Evolutionary conservation across 2,329 filamentous ascomycete genomes (phyloP).

Genomic region (Aphanocladium album): DNA sequence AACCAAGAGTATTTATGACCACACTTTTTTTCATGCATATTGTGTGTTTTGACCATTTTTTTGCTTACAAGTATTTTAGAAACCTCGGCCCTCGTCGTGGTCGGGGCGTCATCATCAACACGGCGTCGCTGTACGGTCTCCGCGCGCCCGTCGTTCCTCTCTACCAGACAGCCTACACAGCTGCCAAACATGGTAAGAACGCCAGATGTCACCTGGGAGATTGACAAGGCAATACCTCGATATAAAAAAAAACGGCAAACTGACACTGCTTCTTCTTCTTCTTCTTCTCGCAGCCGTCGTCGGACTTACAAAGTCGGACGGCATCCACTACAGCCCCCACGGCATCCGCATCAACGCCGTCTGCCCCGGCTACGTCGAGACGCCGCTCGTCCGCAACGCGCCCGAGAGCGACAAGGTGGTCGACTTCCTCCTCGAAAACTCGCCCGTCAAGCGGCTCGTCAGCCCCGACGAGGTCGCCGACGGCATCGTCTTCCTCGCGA

Average conservation of each 20-base stretch:
- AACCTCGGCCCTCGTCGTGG: slow-evolving; percentile 34
- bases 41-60: not conserved
- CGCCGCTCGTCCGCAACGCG: not conserved
- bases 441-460: not conserved
- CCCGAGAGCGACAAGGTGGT: not conserved
- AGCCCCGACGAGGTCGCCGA: slow-evolving; percentile 49
- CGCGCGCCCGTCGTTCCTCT: not conserved
- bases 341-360: slow-evolving; percentile 57
- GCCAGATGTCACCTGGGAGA: too few relatives aligned
- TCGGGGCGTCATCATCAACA: slow-evolving; percentile 50
- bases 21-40: not conserved
- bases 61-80: not conserved
- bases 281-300: slow-evolving; percentile 36
- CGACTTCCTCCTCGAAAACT: slow-evolving; percentile 6
- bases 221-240: not conserved
- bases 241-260: not conserved
- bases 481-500: slow-evolving; percentile 45
- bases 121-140: slow-evolving; percentile 31
- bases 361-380: slow-evolving; percentile 46
- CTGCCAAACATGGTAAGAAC: slow-evolving; percentile 44
- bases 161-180: slow-evolving; percentile 35
- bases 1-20: slow-evolving; percentile 36
- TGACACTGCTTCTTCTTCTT: too few relatives aligned
- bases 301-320: slow-evolving; percentile 50
- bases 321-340: slow-evolving; percentile 43